Evolutionary conservation across 768 basidiomycete species (phyloP), one percentile per base, ranked within the genome.

Genomic region (Plicaturopsis crispa): DNA sequence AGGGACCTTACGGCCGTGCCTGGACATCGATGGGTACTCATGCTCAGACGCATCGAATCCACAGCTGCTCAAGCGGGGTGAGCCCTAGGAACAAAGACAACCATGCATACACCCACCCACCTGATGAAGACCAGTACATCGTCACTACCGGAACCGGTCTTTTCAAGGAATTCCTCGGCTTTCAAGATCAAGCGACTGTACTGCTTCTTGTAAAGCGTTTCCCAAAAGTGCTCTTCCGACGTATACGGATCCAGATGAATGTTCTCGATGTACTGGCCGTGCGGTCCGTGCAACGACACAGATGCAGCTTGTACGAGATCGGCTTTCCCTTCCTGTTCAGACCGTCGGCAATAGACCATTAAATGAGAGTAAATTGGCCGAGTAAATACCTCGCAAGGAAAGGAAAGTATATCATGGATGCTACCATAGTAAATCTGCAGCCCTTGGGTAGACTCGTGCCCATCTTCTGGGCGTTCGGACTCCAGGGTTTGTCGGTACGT

Each of bases 1-100:
- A 0, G 93, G 93, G 0, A 97, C 89, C 44, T 83, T 84, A n/a
- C 91, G 80, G 24, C 76, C 72, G 53, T 99, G 93, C 12, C 94
- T 69, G 18, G 88, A 90, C 94, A 99, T 99, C 3, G 78, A 81
- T 10, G 75, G 64, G 44, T 83, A 80, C 53, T 99, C 94, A 51
- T 96, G 90, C 52, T 92, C 85, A 36, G 82, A 88, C 0, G 93
- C 93, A 48, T 99, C 94, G 63, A 97, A 91, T 1, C 94, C 94
- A 45, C 87, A 89, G 47, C 91, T 93, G 46, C 21, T 22, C 16
- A n/a, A 1, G 26, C 16, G 3, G 12, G 14, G n/a, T 2, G 6
- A 2, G 4, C 35, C 5, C 21, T 17, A n/a, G 17, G 3, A 11
- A 17, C 24, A 20, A 3, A 5, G 16, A 14, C 21, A 7, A 26